Percentiles rank a stretch among this genome's conserved stretches.
Evolutionary conservation across 2,329 filamentous ascomycete species (phyloP).

Genomic region (Ceratocystis lukuohia): DNA sequence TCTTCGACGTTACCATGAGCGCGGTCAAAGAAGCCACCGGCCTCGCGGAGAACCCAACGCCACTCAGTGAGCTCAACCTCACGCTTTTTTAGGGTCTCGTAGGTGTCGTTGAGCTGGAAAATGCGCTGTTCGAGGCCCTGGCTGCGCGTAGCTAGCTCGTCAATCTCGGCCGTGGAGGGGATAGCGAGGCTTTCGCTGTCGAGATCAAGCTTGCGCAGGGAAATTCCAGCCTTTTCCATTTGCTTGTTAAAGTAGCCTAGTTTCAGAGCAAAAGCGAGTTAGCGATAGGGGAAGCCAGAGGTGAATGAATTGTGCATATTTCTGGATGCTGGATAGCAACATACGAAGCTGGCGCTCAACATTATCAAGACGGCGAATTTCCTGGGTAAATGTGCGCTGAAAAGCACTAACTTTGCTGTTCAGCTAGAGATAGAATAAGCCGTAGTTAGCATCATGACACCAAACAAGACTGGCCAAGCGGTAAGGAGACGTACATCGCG

Average conservation of each 20-base stretch:
- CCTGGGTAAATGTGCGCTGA: constrained; percentile 92
- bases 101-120: constrained; percentile 87
- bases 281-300: neutral
- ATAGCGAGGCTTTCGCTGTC: constrained; percentile 76
- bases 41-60: constrained; percentile 94
- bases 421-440: constrained; percentile 43
- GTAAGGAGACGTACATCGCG: constrained; percentile 54
- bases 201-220: constrained; percentile 79
- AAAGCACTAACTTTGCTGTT: constrained; percentile 90
- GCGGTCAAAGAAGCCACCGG: constrained; percentile 92
- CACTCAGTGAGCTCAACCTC: constrained; percentile 96
- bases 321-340: constrained; percentile 28
- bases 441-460: neutral
- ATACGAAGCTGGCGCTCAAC: constrained; percentile 91
- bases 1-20: constrained; percentile 94
- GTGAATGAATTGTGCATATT: neutral
- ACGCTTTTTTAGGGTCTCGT: constrained; percentile 94
- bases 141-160: constrained; percentile 84
- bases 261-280: neutral
- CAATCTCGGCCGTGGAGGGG: constrained; percentile 86
- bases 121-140: constrained; percentile 87
- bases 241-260: constrained; percentile 84
- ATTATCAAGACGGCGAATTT: constrained; percentile 94
- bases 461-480: neutral
- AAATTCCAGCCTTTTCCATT: constrained; percentile 84